phyloP scores from a whole-genome alignment of 208 protist species.

The Novymonas esmeraldas region DNA sequence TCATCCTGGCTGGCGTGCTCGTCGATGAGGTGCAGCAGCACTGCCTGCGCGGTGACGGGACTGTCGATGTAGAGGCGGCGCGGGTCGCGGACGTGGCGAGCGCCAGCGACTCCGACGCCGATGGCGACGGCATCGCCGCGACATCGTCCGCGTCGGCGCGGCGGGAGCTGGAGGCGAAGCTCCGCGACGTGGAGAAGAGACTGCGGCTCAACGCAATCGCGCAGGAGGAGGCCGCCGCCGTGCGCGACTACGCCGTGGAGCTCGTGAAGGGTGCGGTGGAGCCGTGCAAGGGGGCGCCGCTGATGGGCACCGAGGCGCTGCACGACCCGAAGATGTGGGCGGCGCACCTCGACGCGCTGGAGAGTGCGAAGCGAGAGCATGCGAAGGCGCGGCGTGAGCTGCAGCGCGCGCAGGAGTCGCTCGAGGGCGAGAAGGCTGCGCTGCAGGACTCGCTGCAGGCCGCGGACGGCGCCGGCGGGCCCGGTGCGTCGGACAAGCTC shows the following conservation, averaged over 20 bases:
- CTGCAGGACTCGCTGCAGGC: conserved; percentile 9
- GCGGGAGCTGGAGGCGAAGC: conserved; percentile 22
- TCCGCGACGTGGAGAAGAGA: conserved; percentile 13
- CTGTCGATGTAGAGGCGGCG: conserved; percentile 20
- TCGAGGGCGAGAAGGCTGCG: conserved; percentile 11
- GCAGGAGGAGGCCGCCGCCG: conserved; percentile 10
- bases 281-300: not conserved
- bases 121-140: not conserved
- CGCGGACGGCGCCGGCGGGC: not conserved
- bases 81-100: conserved; percentile 15
- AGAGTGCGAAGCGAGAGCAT: conserved; percentile 11
- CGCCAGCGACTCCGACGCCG: conserved; percentile 19
- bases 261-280: conserved; percentile 13
- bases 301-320: conserved; percentile 9
- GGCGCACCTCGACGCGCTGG: conserved; percentile 22
- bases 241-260: conserved; percentile 16
- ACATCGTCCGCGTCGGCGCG: conserved; percentile 14
- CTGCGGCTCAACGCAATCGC: conserved; percentile 25
- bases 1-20: conserved; percentile 23
- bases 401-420: conserved; percentile 5
- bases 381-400: conserved; percentile 11
- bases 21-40: conserved; percentile 22
- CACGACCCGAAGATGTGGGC: conserved; percentile 20
- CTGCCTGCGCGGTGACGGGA: conserved; percentile 30
- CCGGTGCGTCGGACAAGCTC: not conserved